These are phyloP conservation scores for Sanghuangporus baumii DNA, from an alignment of 1,284 basidiomycete species.

Conservation along the genomic window DNA sequence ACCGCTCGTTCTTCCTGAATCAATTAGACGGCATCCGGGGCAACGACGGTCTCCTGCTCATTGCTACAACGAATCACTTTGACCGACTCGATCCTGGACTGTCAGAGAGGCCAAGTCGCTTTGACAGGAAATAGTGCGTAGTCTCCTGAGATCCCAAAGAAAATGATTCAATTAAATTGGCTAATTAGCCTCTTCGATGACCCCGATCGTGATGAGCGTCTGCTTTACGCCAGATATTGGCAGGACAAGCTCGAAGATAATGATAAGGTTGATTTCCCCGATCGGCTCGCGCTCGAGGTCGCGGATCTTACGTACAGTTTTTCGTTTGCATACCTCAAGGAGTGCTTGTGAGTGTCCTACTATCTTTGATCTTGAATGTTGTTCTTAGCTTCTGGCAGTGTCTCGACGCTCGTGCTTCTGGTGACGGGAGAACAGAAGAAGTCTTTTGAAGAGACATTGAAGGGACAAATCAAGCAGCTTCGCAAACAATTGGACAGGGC, in stretches of 20 bases:
- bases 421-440: slow-evolving; percentile 43
- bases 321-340: slow-evolving; percentile 80
- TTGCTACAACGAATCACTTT: slow-evolving; percentile 81
- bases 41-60: slow-evolving; percentile 73
- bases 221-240: slow-evolving; percentile 70
- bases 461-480: slow-evolving; percentile 53
- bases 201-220: slow-evolving; percentile 57
- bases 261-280: slow-evolving; percentile 57
- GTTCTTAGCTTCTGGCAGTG: slow-evolving; percentile 33
- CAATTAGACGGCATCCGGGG: slow-evolving; percentile 70
- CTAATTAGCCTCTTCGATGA: slow-evolving; percentile 37
- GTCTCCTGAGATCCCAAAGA: background rate
- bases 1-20: slow-evolving; percentile 82
- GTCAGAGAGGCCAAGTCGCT: slow-evolving; percentile 71
- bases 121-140: slow-evolving; percentile 79
- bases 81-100: slow-evolving; percentile 71
- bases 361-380: slow-evolving; percentile 21
- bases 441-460: slow-evolving; percentile 44
- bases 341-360: slow-evolving; percentile 61
- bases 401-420: slow-evolving; percentile 56
- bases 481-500: slow-evolving; percentile 51
- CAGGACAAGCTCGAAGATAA: slow-evolving; percentile 64
- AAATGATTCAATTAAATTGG: background rate
- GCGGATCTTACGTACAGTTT: slow-evolving; percentile 58
- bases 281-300: slow-evolving; percentile 52